Base-by-base conservation (phyloP, 805 yeast genomes). In the Nakazawaea molendinolei region DNA sequence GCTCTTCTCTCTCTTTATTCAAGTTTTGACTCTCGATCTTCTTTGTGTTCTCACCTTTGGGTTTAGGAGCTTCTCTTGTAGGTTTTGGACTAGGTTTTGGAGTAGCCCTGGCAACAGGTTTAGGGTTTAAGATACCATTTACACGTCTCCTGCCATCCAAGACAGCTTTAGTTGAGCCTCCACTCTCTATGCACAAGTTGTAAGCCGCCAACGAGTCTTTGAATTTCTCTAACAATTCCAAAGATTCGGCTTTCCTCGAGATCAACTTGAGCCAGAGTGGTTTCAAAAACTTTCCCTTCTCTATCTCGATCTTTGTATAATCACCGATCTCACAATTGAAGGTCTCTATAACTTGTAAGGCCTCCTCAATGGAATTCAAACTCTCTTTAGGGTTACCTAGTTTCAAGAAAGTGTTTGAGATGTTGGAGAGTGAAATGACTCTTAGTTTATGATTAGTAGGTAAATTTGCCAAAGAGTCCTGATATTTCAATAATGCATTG, bases 71-170 rank as follows among this genome's bases (percentile, higher is more conserved):
- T 7, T 22, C 15, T 17, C 8, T 16, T 6, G 14, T 23, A 5
- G 13, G 23, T 21, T 39, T 35, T 20, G 50, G 45, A 14, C 29
- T 33, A 31, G 33, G 26, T 13, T 32, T 23, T 18, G 37, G 24
- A 8, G 40, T 21, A 10, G 34, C 34, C 20, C 49, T 42, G 2
- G 51, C 44, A 22, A 36, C 29, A 16, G 55, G 54, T 29, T 44
- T 43, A 16, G 94, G 92, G 40, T 74, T 68, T 15, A 87, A 54
- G 1, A 78, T 73, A 13, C 69, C 69, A 34, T 71, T 70, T 42
- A 95, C 84, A 40, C 98, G 70, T 48, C 90, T 70, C 52, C 76
- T 86, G 3, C 90, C 95, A 33, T 85, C 95, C 71, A 90, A 60
- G 0, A 76, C 65, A 21, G 71, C 63, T 40, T 77, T 74, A 22